Evolutionary conservation across 352 stramenopile genomes (phyloP).

Genomic region (Phytophthora pisi): DNA sequence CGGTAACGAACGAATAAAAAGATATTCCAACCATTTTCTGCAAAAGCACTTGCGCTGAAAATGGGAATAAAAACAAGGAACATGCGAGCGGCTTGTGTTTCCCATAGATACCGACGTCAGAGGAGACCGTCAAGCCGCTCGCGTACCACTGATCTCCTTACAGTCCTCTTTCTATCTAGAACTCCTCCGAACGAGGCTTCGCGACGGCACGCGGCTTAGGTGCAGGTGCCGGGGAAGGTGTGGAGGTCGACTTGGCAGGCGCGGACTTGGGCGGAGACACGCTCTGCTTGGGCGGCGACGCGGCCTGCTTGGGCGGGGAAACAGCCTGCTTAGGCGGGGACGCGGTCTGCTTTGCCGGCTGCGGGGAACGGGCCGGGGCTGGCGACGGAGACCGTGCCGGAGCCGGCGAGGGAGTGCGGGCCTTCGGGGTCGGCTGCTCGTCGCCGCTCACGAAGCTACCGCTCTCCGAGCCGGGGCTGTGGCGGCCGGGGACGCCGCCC

Average conservation of each 20-base stretch:
- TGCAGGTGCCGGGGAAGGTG: constrained; percentile 26
- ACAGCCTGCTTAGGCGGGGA: neutral
- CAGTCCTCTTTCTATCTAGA: constrained; percentile 45
- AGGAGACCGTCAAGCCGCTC: constrained; percentile 35
- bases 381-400: constrained; percentile 30
- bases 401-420: constrained; percentile 41
- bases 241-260: constrained; percentile 23
- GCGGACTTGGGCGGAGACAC: constrained; percentile 22
- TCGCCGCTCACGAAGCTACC: constrained; percentile 54
- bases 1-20: constrained; percentile 5
- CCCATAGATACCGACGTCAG: constrained; percentile 53
- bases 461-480: constrained; percentile 61
- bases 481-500: constrained; percentile 48
- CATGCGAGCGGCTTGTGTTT: constrained; percentile 28
- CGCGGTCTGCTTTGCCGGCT: constrained; percentile 5
- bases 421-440: constrained; percentile 42
- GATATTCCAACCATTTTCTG: constrained; percentile 20
- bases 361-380: constrained; percentile 26
- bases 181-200: constrained; percentile 49
- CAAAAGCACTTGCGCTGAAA: constrained; percentile 34
- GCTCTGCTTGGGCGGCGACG: constrained; percentile 8
- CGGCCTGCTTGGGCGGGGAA: neutral
- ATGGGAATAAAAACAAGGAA: constrained; percentile 41
- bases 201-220: constrained; percentile 28
- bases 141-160: constrained; percentile 30